Percentiles rank a stretch among this genome's conserved stretches.
These are phyloP conservation scores for Gliomastix tumulicola DNA, from an alignment of 2,329 filamentous ascomycete species.

Conservation along the genomic window DNA sequence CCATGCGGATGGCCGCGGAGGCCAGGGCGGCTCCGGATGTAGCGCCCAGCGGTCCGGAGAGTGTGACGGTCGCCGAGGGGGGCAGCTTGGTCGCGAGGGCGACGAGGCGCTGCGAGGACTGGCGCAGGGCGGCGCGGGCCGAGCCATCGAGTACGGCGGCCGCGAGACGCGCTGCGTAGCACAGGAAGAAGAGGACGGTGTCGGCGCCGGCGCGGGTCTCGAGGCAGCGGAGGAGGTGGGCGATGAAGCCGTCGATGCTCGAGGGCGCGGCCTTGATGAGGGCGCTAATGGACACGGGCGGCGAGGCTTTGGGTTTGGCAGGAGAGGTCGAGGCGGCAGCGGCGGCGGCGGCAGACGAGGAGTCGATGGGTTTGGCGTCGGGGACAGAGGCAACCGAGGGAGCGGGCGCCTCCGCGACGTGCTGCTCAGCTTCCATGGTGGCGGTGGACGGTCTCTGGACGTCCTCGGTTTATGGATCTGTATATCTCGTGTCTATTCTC, in stretches of 20 bases:
- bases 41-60: constrained; percentile 28
- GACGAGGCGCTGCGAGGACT: constrained; percentile 42
- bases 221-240: constrained; percentile 55
- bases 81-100: constrained; percentile 45
- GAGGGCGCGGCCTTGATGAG: constrained; percentile 11
- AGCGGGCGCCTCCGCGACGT: no score
- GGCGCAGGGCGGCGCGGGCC: constrained; percentile 50
- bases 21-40: constrained; percentile 31
- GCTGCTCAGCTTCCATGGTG: no score
- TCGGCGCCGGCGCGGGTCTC: constrained; percentile 64
- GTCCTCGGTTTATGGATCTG: no score
- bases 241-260: constrained; percentile 42
- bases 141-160: constrained; percentile 43
- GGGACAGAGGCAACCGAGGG: not conserved
- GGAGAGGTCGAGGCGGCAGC: not conserved
- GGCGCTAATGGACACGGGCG: constrained; percentile 3
- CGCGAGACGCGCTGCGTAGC: constrained; percentile 57
- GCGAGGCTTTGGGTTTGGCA: constrained; percentile 1
- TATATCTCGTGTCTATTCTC: no score
- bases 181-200: constrained; percentile 58
- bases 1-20: constrained; percentile 38
- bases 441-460: no score
- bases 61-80: constrained; percentile 38
- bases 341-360: not conserved
- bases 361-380: constrained; percentile 3